Evolutionary conservation across 2,329 filamentous ascomycete species (phyloP).

Genomic region (Claviceps pusilla): DNA sequence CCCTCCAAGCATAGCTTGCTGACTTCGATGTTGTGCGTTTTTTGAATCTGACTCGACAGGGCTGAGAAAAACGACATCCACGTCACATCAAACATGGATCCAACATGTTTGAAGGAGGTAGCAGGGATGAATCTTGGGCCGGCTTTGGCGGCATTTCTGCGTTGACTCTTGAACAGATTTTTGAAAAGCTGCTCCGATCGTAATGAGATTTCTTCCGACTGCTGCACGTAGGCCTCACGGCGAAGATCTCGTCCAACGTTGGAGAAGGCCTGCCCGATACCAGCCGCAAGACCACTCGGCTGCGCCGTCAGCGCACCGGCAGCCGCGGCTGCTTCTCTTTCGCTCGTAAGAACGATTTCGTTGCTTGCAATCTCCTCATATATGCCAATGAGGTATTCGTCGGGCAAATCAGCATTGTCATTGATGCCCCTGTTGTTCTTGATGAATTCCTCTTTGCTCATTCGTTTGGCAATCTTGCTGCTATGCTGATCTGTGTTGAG

Average conservation of each 20-base stretch:
- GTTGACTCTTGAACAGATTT: conserved; percentile 78
- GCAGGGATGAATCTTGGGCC: conserved; percentile 73
- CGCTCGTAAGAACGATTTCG: conserved; percentile 88
- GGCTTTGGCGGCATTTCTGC: conserved; percentile 57
- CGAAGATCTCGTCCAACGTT: conserved; percentile 86
- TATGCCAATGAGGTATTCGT: conserved; percentile 79
- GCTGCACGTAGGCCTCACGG: conserved; percentile 82
- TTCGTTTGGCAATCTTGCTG: conserved; percentile 63
- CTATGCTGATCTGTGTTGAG: conserved; percentile 95
- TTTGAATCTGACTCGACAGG: conserved; percentile 82
- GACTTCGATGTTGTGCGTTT: conserved; percentile 81
- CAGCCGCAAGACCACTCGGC: conserved; percentile 54
- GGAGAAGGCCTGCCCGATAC: conserved; percentile 75
- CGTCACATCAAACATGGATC: conserved; percentile 95
- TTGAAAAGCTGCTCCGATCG: conserved; percentile 77
- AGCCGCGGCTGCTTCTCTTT: conserved; percentile 76
- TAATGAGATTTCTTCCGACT: conserved; percentile 77
- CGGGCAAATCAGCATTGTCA: conserved; percentile 81
- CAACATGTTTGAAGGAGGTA: conserved; percentile 85
- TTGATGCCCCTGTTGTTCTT: conserved; percentile 99
- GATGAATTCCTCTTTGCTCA: conserved; percentile 96
- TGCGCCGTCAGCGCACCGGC: conserved; percentile 47
- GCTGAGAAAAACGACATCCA: conserved; percentile 99
- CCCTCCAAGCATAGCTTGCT: conserved; percentile 89
- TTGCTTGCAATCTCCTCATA: conserved; percentile 84